These are phyloP conservation scores for Monilinia fructicola DNA, from an alignment of 2,329 filamentous ascomycete species.

Conservation along the genomic window DNA sequence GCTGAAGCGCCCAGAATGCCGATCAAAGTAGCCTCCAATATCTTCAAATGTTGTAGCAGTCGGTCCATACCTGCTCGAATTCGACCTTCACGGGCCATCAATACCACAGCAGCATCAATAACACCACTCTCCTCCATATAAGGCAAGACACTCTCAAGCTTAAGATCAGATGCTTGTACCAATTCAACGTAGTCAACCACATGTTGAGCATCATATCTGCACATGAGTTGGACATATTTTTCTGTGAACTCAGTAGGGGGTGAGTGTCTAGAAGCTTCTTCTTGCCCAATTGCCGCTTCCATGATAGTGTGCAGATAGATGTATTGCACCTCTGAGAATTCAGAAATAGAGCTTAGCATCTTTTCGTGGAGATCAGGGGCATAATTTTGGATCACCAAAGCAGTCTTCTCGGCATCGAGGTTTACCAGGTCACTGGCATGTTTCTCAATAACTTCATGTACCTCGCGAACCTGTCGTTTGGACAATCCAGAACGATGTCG, in stretches of 20 bases:
- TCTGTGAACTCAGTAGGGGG: conserved; percentile 67
- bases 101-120: conserved; percentile 86
- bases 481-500: conserved; percentile 61
- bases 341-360: conserved; percentile 54
- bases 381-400: conserved; percentile 56
- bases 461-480: conserved; percentile 69
- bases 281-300: conserved; percentile 54
- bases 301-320: conserved; percentile 68
- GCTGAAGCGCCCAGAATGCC: conserved; percentile 66
- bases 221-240: conserved; percentile 87
- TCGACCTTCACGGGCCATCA: conserved; percentile 87
- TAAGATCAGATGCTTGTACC: conserved; percentile 74
- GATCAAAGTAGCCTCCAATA: conserved; percentile 74
- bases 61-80: conserved; percentile 80
- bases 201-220: conserved; percentile 74
- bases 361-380: conserved; percentile 55
- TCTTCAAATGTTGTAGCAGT: conserved; percentile 76
- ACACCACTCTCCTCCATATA: conserved; percentile 87
- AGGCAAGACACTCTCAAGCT: conserved; percentile 77
- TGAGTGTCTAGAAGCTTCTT: conserved; percentile 41
- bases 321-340: conserved; percentile 59
- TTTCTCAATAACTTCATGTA: conserved; percentile 60
- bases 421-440: conserved; percentile 58
- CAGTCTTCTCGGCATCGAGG: conserved; percentile 57
- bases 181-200: conserved; percentile 82